phyloP scores from a whole-genome alignment of 805 yeast species.

The Schwanniomyces sp. region DNA sequence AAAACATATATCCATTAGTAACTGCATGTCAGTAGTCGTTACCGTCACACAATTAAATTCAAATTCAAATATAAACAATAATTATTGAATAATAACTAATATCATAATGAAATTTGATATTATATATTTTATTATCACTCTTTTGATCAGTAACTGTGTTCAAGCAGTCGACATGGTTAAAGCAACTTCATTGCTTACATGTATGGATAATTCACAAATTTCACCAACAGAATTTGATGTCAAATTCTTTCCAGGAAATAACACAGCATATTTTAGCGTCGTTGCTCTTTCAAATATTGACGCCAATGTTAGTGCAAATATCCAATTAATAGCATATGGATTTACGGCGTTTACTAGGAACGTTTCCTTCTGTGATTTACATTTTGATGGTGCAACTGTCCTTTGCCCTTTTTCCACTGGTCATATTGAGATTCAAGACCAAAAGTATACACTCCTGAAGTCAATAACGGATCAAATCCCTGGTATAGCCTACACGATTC shows the following conservation, averaged over 20 bases:
- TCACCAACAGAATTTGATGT: constrained; percentile 85
- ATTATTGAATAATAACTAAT: background rate
- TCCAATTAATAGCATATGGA: constrained; percentile 79
- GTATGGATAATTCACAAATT: constrained; percentile 87
- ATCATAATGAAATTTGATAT: constrained; percentile 4
- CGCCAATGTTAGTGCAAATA: constrained; percentile 65
- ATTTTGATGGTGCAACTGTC: constrained; percentile 31
- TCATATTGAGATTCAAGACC: constrained; percentile 64
- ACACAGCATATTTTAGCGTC: constrained; percentile 62
- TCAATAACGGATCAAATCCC: constrained; percentile 61
- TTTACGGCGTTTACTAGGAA: constrained; percentile 55
- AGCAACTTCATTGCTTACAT: constrained; percentile 77
- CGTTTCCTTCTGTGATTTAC: constrained; percentile 64
- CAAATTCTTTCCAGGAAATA: constrained; percentile 63
- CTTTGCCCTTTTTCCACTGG: constrained; percentile 87
- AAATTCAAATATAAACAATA: background rate
- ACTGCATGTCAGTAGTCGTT: background rate
- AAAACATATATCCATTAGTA: background rate
- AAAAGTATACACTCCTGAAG: constrained; percentile 44
- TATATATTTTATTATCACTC: constrained; percentile 3
- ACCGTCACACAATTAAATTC: background rate
- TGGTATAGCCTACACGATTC: constrained; percentile 81
- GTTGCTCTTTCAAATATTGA: constrained; percentile 78
- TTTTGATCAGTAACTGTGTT: constrained; percentile 8
- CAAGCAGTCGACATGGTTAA: constrained; percentile 30